A percentile compares a stretch with the other conserved stretches of the same genome.
Evolutionary conservation across 202 grass and related monocot species (phyloP).

Genomic region (Carex sylvatica): DNA sequence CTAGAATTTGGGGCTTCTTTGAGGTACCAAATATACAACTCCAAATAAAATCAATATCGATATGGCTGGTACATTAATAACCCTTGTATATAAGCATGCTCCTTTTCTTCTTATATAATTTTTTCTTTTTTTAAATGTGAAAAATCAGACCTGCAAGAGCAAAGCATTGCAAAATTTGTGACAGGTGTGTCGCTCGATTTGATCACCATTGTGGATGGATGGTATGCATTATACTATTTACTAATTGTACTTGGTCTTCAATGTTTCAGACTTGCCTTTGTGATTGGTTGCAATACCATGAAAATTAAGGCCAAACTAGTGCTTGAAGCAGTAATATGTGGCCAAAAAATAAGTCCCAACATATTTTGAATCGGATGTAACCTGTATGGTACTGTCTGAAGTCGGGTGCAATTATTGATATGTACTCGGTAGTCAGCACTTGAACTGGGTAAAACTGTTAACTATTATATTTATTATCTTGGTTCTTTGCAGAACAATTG

Average conservation of each 20-base stretch:
- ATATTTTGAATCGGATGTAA: not conserved
- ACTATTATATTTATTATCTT: constrained; percentile 33
- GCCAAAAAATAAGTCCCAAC: not conserved
- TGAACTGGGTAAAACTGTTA: constrained; percentile 28
- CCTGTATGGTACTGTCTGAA: not conserved
- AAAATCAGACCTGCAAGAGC: constrained; percentile 86
- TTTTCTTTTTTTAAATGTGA: constrained; percentile 34
- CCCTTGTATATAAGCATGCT: not conserved
- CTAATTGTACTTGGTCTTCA: not conserved
- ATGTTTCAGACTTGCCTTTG: constrained; percentile 10
- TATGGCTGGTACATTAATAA: constrained; percentile 9
- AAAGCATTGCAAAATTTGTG: constrained; percentile 96
- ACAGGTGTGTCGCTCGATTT: constrained; percentile 94
- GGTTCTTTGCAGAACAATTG: constrained; percentile 81
- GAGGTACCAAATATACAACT: not conserved
- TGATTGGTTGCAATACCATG: not conserved
- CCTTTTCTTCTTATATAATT: constrained; percentile 12
- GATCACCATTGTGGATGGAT: constrained; percentile 99
- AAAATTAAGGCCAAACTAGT: not conserved
- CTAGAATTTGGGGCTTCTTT: not conserved
- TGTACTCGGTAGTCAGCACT: constrained; percentile 27
- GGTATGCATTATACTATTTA: constrained; percentile 42
- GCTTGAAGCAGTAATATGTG: not conserved
- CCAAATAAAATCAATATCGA: not conserved
- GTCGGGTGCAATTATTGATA: not conserved